Evolutionary conservation across 495 filamentous ascomycete species (phyloP), one percentile per base, ranked within the genome.

Genomic region (Glarea lozoyensis): DNA sequence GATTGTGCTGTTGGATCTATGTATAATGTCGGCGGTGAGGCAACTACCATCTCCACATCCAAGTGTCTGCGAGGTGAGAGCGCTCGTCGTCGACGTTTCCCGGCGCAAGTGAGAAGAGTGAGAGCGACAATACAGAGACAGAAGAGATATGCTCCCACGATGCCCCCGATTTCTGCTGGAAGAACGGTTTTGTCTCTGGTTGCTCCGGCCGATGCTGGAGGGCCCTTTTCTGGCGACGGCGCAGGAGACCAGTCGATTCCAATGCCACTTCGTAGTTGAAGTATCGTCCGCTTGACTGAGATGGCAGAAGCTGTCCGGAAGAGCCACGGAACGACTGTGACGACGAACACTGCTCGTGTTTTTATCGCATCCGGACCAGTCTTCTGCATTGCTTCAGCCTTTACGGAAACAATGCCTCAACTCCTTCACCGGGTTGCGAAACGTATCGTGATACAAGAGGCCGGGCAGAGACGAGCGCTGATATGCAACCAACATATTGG

Each of bases 121-220:
- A 66, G 66, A 27, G 83, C 75, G 42, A 86, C 72, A 48, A 86
- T 53, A 49, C 82, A 66, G 60, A 88, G 71, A 9, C 77, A 80
- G 52, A 88, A 55, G 45, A 85, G 69, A 73, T 92, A 94, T 44
- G 82, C 81, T 40, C 77, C 86, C 25, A 84, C 76, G 44, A 94
- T 85, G 49, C 77, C 83, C 33, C 81, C 82, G 55, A 92, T 78
- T 60, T 92, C 77, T 19, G 75, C 73, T 12, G 82, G 84, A 7
- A 92, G 75, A 23, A 76, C 75, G 13, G 69, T 56, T 35, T 66
- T 66, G 53, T 88, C 70, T 43, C 76, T 66, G 31, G 72, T 45
- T 17, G 78, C 78, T 44, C 61, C 58, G 23, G 52, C 56, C n/a
- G 76, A 74, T 6, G 72, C 45, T 11, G 78, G 69, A 35, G 76